phyloP scores from a whole-genome alignment of 371 early-diverging fungal genomes.

The Apophysomyces trapeziformis region DNA sequence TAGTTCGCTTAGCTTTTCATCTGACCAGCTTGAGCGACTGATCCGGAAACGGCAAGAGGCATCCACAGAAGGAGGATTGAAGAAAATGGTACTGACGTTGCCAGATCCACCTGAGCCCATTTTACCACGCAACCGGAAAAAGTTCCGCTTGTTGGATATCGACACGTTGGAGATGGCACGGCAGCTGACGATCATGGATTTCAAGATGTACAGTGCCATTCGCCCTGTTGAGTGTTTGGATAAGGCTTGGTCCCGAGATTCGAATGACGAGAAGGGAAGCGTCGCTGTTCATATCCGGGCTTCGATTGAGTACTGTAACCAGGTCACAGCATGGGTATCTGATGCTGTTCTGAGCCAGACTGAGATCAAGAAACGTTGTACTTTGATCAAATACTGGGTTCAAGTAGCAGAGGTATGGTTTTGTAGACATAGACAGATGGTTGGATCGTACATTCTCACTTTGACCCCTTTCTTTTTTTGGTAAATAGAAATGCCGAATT shows the following conservation, averaged over 20 bases:
- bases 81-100: slow-evolving; percentile 68
- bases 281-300: slow-evolving; percentile 72
- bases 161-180: slow-evolving; percentile 93
- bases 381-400: slow-evolving; percentile 83
- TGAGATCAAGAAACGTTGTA: slow-evolving; percentile 80
- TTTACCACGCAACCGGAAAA: slow-evolving; percentile 68
- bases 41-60: slow-evolving; percentile 72
- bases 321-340: slow-evolving; percentile 88
- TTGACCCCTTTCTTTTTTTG: too few relatives aligned
- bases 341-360: slow-evolving; percentile 77
- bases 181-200: slow-evolving; percentile 92
- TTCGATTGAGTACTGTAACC: slow-evolving; percentile 73
- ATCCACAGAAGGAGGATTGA: slow-evolving; percentile 51
- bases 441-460: slow-evolving; percentile 2
- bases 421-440: not conserved
- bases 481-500: slow-evolving; percentile 34
- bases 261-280: slow-evolving; percentile 20
- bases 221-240: slow-evolving; percentile 85
- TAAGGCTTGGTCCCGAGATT: slow-evolving; percentile 87
- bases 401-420: slow-evolving; percentile 72
- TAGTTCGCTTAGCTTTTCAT: slow-evolving; percentile 70
- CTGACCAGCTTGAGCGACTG: slow-evolving; percentile 74
- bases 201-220: slow-evolving; percentile 78
- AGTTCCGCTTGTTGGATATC: slow-evolving; percentile 77
- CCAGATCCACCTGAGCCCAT: slow-evolving; percentile 71